These are phyloP conservation scores for Vitis hybrid DNA, from an alignment of 177 flowering plant genomes.

Conservation along the genomic window DNA sequence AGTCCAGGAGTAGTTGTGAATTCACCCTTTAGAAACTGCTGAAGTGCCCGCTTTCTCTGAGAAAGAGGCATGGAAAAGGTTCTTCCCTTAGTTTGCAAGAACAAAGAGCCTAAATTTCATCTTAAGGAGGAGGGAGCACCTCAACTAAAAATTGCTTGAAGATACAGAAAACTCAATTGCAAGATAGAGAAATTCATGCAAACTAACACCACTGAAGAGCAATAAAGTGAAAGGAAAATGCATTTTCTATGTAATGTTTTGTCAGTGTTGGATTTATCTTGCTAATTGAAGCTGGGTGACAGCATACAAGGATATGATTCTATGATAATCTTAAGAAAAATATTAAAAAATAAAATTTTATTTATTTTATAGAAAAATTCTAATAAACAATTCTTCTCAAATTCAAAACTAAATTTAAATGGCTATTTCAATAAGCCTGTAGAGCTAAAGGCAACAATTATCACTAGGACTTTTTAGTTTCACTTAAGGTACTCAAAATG, in stretches of 20 bases:
- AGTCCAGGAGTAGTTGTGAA: constrained; percentile 5
- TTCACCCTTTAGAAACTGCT: constrained; percentile 6
- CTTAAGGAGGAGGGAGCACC: not conserved
- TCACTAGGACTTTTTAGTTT: too few species aligned
- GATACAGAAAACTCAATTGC: not conserved
- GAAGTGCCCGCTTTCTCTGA: constrained; percentile 29
- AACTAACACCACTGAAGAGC: not conserved
- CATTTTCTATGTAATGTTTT: not conserved
- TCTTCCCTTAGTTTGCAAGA: not conserved
- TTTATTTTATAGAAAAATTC: too few species aligned
- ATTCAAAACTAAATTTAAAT: too few species aligned
- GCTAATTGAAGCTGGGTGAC: not conserved
- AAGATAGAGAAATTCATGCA: not conserved
- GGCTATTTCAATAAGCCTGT: too few species aligned
- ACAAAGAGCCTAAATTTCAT: not conserved
- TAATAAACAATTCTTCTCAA: too few species aligned
- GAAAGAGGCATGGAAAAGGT: not conserved
- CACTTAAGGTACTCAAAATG: too few species aligned
- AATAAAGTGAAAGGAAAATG: not conserved
- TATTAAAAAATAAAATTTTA: too few species aligned
- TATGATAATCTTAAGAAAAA: too few species aligned
- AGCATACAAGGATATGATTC: not conserved
- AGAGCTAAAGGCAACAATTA: too few species aligned
- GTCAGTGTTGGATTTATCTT: not conserved
- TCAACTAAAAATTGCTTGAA: not conserved